phyloP scores from a whole-genome alignment of 2,329 filamentous ascomycete genomes.

The Calonectria crousiana region DNA sequence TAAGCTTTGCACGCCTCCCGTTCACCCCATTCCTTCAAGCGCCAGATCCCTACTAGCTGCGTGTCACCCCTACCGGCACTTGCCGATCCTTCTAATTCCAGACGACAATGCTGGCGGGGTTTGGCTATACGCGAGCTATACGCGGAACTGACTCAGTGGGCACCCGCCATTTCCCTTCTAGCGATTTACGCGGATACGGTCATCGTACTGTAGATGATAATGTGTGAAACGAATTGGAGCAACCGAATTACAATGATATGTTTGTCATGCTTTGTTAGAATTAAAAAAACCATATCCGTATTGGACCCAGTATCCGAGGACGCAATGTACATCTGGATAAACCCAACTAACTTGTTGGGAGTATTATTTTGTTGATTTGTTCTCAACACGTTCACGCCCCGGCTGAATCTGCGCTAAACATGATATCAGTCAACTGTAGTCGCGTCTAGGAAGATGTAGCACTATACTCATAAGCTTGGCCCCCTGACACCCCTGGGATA shows the following conservation, averaged over 20 bases:
- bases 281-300: too few species aligned
- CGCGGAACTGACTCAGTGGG: not conserved
- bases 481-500: too few species aligned
- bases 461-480: too few species aligned
- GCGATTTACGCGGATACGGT: not conserved
- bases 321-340: too few species aligned
- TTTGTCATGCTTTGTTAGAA: not conserved
- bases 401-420: too few species aligned
- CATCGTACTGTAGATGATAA: not conserved
- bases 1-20: not conserved
- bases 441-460: too few species aligned
- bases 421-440: too few species aligned
- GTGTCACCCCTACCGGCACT: not conserved
- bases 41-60: not conserved
- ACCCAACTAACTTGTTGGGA: too few species aligned
- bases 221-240: not conserved
- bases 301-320: too few species aligned
- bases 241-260: not conserved
- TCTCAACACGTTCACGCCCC: too few species aligned
- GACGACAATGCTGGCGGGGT: not conserved
- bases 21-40: not conserved
- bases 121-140: not conserved
- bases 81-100: not conserved
- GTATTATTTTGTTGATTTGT: too few species aligned
- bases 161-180: not conserved